A percentile compares a stretch with the other conserved stretches of the same genome.
Evolutionary conservation across 192 early-diverging fungal genomes (phyloP).

Genomic region (Phlyctochytrium arcticum): DNA sequence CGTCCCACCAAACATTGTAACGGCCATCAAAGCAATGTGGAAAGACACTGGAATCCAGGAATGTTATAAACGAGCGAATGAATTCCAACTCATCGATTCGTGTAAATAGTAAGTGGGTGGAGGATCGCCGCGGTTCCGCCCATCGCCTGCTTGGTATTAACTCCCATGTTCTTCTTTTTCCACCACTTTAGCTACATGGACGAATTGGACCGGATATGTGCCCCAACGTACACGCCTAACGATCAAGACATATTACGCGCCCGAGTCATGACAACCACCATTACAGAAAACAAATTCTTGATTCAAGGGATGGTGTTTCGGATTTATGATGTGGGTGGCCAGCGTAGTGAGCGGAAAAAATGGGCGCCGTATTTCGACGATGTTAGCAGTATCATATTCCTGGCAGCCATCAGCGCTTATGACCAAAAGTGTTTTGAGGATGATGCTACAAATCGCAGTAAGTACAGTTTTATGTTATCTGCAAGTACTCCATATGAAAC

Average conservation of each 20-base stretch:
- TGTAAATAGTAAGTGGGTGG: slow-evolving; percentile 40
- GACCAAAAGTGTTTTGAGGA: slow-evolving; percentile 66
- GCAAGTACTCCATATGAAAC: too few species aligned
- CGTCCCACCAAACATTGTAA: slow-evolving; percentile 16
- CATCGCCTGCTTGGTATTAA: not conserved
- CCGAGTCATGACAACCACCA: slow-evolving; percentile 64
- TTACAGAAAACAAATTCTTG: slow-evolving; percentile 64
- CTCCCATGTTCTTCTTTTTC: not conserved
- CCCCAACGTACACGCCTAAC: slow-evolving; percentile 52
- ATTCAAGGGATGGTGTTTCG: slow-evolving; percentile 54
- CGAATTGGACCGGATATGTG: slow-evolving; percentile 44
- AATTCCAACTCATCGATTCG: slow-evolving; percentile 44
- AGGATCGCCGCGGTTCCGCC: not conserved
- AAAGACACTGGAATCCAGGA: slow-evolving; percentile 36
- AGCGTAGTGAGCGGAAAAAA: slow-evolving; percentile 57
- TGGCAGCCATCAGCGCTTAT: slow-evolving; percentile 61
- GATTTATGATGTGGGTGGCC: slow-evolving; percentile 73
- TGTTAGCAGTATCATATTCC: slow-evolving; percentile 63
- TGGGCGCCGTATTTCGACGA: slow-evolving; percentile 76
- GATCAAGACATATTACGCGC: slow-evolving; percentile 67
- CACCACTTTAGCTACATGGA: slow-evolving; percentile 24
- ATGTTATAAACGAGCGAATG: slow-evolving; percentile 31
- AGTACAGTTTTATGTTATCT: not conserved
- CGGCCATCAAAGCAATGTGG: slow-evolving; percentile 34
- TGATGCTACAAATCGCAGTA: slow-evolving; percentile 52